phyloP scores from a whole-genome alignment of 768 basidiomycete genomes.

The Tricholoma furcatifolium region DNA sequence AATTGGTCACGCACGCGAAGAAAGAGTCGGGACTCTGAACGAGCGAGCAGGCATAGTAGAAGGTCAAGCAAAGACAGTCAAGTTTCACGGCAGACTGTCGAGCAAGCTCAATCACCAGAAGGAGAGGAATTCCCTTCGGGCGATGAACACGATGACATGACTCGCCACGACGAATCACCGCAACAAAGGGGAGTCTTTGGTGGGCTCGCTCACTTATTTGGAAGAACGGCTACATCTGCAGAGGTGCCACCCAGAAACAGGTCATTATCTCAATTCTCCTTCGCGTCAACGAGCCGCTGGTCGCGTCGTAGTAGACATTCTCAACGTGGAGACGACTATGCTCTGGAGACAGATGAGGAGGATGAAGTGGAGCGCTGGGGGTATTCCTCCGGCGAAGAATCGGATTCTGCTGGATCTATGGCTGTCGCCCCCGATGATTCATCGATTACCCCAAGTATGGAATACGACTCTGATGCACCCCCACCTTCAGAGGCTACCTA shows the following conservation, averaged over 20 bases:
- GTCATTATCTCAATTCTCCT: constrained; percentile 60
- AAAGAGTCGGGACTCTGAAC: constrained; percentile 48
- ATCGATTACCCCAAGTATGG: constrained; percentile 58
- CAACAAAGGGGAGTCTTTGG: constrained; percentile 52
- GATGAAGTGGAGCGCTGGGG: constrained; percentile 80
- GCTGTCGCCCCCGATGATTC: constrained; percentile 36
- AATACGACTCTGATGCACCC: constrained; percentile 70
- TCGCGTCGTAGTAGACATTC: constrained; percentile 56
- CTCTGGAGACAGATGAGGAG: constrained; percentile 51
- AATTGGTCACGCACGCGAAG: constrained; percentile 48
- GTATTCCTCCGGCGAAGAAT: constrained; percentile 82
- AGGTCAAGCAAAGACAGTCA: constrained; percentile 49
- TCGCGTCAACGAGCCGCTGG: constrained; percentile 45
- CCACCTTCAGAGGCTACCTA: constrained; percentile 49
- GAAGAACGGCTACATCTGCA: constrained; percentile 39
- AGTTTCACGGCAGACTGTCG: constrained; percentile 37
- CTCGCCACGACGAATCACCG: constrained; percentile 31
- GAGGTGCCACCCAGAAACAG: constrained; percentile 38
- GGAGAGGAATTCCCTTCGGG: constrained; percentile 30
- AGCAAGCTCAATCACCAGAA: constrained; percentile 26
- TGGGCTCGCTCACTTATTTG: constrained; percentile 68
- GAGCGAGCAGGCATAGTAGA: constrained; percentile 32
- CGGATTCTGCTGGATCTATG: constrained; percentile 32
- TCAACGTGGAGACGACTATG: constrained; percentile 59
- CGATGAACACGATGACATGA: constrained; percentile 23